These are phyloP conservation scores for Colletotrichum plurivorum DNA, from an alignment of 2,329 filamentous ascomycete species.

Conservation along the genomic window DNA sequence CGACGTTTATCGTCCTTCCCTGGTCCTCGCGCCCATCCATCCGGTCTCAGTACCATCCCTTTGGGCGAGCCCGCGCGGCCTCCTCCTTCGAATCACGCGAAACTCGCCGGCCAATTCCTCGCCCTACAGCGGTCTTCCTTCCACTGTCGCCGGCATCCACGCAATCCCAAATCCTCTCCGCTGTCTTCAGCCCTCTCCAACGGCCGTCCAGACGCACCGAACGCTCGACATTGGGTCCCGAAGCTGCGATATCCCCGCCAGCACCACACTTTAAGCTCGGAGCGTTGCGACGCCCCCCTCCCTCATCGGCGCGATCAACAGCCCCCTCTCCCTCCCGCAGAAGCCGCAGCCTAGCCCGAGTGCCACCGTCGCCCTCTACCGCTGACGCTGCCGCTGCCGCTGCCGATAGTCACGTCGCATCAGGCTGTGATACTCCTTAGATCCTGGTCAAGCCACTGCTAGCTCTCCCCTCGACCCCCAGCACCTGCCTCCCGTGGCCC, in stretches of 20 bases:
- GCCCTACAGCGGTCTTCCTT: conserved; percentile 20
- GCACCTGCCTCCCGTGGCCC: neutral
- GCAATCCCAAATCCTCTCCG: neutral
- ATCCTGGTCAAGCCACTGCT: conserved; percentile 9
- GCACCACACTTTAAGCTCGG: conserved; percentile 35
- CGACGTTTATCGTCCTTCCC: conserved; percentile 5
- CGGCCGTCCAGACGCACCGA: neutral
- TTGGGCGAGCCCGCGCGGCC: conserved; percentile 17
- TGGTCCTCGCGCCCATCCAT: conserved; percentile 6
- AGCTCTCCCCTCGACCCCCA: conserved; percentile 1
- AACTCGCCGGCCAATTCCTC: conserved; percentile 8
- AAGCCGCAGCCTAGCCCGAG: conserved; percentile 8
- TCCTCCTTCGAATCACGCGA: conserved; percentile 7
- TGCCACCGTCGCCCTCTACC: neutral
- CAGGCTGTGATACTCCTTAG: neutral
- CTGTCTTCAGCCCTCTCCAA: too few relatives aligned
- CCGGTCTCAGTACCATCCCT: conserved; percentile 19
- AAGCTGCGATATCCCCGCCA: conserved; percentile 31
- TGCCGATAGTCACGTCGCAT: conserved; percentile 16
- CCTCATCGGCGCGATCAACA: conserved; percentile 23
- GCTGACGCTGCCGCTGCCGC: neutral
- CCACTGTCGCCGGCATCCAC: neutral
- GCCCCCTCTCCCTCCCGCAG: conserved; percentile 13
- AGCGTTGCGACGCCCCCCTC: conserved; percentile 32
- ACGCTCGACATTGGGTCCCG: neutral